A percentile compares a stretch with the other conserved stretches of the same genome.
Conservation (phyloP, 305 asterid genomes). For the Withania somnifera region DNA sequence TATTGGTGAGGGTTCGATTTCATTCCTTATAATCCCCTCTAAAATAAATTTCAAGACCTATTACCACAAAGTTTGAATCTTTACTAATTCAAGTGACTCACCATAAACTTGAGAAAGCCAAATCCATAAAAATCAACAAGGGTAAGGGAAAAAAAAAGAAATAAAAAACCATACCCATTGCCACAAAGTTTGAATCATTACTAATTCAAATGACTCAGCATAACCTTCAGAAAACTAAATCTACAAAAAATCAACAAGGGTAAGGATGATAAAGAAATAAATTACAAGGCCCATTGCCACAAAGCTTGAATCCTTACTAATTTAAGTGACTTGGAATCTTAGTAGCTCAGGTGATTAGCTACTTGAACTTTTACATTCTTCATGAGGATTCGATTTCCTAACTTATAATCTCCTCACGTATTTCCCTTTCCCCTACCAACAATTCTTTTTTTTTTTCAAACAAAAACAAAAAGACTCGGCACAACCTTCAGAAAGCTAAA, state of each 20-base stretch:
- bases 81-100: neutral
- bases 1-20: no score
- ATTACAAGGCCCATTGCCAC: neutral
- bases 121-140: neutral
- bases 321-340: neutral
- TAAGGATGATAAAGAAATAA: neutral
- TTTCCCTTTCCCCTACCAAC: no score
- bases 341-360: no score
- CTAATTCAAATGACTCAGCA: neutral
- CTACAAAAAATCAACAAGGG: neutral
- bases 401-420: no score
- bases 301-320: neutral
- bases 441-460: no score
- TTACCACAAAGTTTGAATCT: neutral
- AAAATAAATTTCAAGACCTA: neutral
- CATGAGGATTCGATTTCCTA: no score
- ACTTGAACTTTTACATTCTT: no score
- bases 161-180: neutral
- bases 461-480: neutral
- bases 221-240: neutral
- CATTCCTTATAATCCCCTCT: no score
- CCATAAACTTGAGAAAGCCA: neutral
- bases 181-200: neutral
- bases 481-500: neutral
- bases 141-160: neutral